Conservation (phyloP, 768 basidiomycete species). For the Clavaria fumosa region DNA sequence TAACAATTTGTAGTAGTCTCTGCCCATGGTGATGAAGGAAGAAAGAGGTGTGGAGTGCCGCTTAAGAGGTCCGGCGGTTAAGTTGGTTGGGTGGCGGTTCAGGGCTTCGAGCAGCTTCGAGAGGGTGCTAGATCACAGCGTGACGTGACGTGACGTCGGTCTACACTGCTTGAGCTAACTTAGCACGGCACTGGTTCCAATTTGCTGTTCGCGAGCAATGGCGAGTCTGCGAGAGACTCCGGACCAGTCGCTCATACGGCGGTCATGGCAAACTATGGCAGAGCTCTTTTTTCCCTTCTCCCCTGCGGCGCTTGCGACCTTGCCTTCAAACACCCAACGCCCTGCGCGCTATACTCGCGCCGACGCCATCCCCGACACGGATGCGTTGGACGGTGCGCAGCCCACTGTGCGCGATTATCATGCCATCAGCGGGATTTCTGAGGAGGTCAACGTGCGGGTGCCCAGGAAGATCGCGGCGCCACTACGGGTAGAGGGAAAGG, state of each 20-base stretch:
- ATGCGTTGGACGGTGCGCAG: constrained; percentile 33
- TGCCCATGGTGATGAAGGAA: constrained; percentile 37
- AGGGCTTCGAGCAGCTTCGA: too few relatives aligned
- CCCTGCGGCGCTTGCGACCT: constrained; percentile 35
- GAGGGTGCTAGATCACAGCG: too few relatives aligned
- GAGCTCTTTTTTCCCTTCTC: constrained; percentile 57
- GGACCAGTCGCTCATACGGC: constrained; percentile 32
- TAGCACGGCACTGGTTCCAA: too few relatives aligned
- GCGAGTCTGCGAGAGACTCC: too few relatives aligned
- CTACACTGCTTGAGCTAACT: too few relatives aligned
- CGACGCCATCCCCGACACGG: constrained; percentile 56
- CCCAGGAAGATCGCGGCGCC: constrained; percentile 74
- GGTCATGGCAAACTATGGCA: constrained; percentile 49
- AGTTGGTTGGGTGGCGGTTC: too few relatives aligned
- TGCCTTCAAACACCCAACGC: constrained; percentile 25
- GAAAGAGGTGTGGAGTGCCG: too few relatives aligned
- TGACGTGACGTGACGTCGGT: too few relatives aligned
- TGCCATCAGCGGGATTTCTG: constrained; percentile 49
- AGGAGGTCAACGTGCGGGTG: constrained; percentile 43
- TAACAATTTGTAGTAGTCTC: constrained; percentile 80
- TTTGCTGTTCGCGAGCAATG: too few relatives aligned
- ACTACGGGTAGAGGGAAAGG: constrained; percentile 83
- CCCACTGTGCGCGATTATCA: constrained; percentile 62
- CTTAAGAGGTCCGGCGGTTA: too few relatives aligned
- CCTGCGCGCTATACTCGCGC: constrained; percentile 47